phyloP scores from a whole-genome alignment of 2,329 filamentous ascomycete genomes.

The Graphiopsis chlorocephala region DNA sequence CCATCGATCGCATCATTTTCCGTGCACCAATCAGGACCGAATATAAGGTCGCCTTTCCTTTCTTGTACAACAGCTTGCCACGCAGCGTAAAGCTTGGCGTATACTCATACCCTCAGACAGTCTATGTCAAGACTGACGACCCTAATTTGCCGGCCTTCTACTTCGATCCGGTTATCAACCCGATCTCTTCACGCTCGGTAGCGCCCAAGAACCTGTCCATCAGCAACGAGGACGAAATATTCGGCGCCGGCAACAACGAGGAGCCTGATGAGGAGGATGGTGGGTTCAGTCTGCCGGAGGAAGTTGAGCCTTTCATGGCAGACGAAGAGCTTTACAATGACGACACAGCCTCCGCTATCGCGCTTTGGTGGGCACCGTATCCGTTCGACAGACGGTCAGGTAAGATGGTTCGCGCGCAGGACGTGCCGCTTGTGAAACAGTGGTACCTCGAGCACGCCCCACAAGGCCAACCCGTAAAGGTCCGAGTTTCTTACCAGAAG shows the following conservation, averaged over 20 bases:
- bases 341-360: constrained; percentile 86
- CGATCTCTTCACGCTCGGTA: constrained; percentile 91
- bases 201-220: constrained; percentile 90
- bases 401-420: constrained; percentile 93
- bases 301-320: constrained; percentile 81
- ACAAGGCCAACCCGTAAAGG: constrained; percentile 87
- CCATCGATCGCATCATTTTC: constrained; percentile 98
- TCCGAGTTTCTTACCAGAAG: constrained; percentile 97
- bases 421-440: constrained; percentile 94
- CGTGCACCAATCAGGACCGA: constrained; percentile 91
- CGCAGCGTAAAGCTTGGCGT: constrained; percentile 89
- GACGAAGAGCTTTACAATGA: constrained; percentile 86
- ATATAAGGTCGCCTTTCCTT: constrained; percentile 91
- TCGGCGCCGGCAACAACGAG: constrained; percentile 76
- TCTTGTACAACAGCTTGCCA: constrained; percentile 92
- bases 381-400: constrained; percentile 93
- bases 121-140: constrained; percentile 85
- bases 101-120: constrained; percentile 90
- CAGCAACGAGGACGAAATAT: constrained; percentile 90
- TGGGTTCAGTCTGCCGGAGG: constrained; percentile 72
- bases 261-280: constrained; percentile 60
- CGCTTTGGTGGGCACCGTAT: constrained; percentile 96
- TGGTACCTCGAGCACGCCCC: constrained; percentile 98
- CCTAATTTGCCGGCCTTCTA: constrained; percentile 91
- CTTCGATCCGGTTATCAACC: constrained; percentile 96